Base-by-base conservation (phyloP, 495 filamentous ascomycete species). In the Penicillium coprophilum region DNA sequence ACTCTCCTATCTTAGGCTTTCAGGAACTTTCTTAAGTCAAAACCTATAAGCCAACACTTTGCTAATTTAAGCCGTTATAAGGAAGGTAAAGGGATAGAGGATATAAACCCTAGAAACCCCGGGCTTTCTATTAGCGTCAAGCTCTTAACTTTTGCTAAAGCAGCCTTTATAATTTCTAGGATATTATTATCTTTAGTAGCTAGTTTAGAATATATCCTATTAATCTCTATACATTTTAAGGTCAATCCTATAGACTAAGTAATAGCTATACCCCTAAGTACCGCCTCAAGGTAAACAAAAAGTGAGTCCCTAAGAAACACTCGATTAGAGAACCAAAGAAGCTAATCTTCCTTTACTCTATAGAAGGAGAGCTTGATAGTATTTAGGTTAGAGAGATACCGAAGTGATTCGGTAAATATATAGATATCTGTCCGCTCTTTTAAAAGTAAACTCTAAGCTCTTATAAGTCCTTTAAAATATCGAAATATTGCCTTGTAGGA, bases 31-130 rank as follows among this genome's bases (percentile, higher is more conserved):
- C 19, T 46, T 19, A 56, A 15, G 12, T 43, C 11, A 3, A 27
- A 21, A 28, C 54, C 36, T 46, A 56, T 17, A 48, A 50, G 45
- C 54, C 24, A 56, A 45, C n/a, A 56, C 17, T 50, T 40, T 41
- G 1, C 46, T 23, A 56, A 6, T 31, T 56, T 27, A 32, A 56
- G 32, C 7, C 23, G n/a, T n/a, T n/a, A n/a, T n/a, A n/a, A n/a
- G n/a, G n/a, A n/a, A n/a, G n/a, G n/a, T n/a, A n/a, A n/a, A 41
- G 24, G 32, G 24, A 56, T 5, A 56, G 21, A 30, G 6, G 54
- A 56, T 0, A 50, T 2, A 12, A 56, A 49, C 8, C 20, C 10
- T 5, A 56, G 30, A 38, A 36, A 28, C n/a, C 34, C 17, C 1
- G 27, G 24, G 36, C 54, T 56, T 34, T 56, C 36, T 15, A 41